Evolutionary conservation across 2,329 filamentous ascomycete species (phyloP), one percentile per base, ranked within the genome.

Genomic region (Aphanocladium album): DNA sequence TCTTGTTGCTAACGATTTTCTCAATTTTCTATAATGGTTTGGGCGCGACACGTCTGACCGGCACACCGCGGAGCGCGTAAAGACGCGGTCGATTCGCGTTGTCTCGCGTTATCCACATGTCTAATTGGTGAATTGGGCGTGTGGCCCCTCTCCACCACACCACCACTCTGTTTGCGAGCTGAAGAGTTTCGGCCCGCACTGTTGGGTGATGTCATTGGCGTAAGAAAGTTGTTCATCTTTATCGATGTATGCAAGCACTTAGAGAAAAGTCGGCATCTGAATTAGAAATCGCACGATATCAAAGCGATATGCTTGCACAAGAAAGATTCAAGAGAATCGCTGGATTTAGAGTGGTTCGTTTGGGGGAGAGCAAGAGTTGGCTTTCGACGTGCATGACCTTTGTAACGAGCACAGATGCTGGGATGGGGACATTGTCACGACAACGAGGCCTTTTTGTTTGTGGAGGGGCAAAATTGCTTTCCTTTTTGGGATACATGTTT

Each of bases 141-240:
- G 30, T 30, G 5, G 30, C 30, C 30, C 30, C 30, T 5, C 30
- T 9, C 30, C 19, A 45, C 5, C 35, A 12, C 35, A 12, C 9
- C 35, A 39, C 35, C 35, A 21, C 21, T 11, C 19, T 23, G 49
- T 5, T 41, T 5, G 4, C 35, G 23, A 41, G 35, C 51, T 27
- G 37, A 17, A 35, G 8, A 23, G 16, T 12, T 14, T n/a, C n/a
- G n/a, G n/a, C n/a, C n/a, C n/a, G n/a, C n/a, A n/a, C n/a, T n/a
- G n/a, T n/a, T 16, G 37, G 16, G 47, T 54, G 51, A 54, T 54
- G 51, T 54, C 51, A 54, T 43, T 54, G 51, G 51, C 37, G 14
- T 5, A 54, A 7, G 4, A 9, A 30, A 30, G n/a, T n/a, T n/a
- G n/a, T n/a, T n/a, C n/a, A n/a, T n/a, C n/a, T n/a, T n/a, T n/a